Percentiles rank a stretch among this genome's conserved stretches.
Conservation (phyloP, 1,139 yeast species). For the Sugiyamaella grinbergsii region DNA sequence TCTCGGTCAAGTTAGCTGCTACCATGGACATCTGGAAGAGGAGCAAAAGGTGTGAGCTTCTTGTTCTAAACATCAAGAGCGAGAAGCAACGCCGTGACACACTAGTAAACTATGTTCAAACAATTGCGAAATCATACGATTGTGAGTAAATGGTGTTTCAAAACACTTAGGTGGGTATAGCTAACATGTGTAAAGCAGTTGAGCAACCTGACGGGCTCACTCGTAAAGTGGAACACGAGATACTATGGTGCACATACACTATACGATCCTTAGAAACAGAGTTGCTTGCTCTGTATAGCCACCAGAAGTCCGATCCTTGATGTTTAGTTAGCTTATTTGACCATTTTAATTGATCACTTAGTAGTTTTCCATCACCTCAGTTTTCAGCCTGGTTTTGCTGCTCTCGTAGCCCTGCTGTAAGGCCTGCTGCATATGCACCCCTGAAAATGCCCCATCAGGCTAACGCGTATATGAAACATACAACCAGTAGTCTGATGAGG, state of each 20-base stretch:
- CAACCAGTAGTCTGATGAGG: too few relatives aligned
- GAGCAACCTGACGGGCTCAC: background rate
- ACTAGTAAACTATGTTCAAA: background rate
- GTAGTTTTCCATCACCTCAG: background rate
- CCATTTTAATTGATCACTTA: too few relatives aligned
- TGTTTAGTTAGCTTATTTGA: background rate
- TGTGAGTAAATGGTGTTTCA: background rate
- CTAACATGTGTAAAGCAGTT: background rate
- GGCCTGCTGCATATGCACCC: constrained; percentile 4
- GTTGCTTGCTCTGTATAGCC: background rate
- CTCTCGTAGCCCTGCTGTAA: background rate
- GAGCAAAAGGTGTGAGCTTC: background rate
- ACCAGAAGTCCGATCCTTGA: background rate
- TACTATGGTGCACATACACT: background rate
- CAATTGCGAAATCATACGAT: background rate
- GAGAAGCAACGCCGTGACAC: background rate
- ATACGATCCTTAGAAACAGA: background rate
- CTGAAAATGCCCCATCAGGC: background rate
- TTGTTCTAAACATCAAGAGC: background rate
- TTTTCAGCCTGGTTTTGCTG: background rate
- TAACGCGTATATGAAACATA: too few relatives aligned
- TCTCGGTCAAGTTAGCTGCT: background rate
- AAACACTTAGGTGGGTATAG: too few relatives aligned
- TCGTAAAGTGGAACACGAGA: background rate
- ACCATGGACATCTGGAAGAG: constrained; percentile 1